Percentiles rank a stretch among this genome's conserved stretches.
These are phyloP conservation scores for Besnoitia besnoiti DNA, from an alignment of 169 alveolate species.

Conservation along the genomic window DNA sequence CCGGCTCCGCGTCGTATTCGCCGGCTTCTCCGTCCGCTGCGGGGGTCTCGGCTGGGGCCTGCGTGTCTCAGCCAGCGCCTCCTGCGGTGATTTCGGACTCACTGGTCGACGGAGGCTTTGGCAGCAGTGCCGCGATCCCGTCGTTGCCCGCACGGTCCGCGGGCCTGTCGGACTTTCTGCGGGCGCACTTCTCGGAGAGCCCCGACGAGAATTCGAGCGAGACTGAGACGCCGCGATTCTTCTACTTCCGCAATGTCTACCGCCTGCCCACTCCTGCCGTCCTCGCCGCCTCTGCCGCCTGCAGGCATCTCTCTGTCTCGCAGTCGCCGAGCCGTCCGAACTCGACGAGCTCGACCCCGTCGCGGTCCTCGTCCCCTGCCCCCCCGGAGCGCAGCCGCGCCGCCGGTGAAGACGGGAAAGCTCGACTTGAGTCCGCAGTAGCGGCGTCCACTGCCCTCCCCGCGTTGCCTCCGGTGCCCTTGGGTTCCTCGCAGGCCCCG, in stretches of 20 bases:
- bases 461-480: too few species aligned
- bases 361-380: constrained; percentile 14
- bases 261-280: not conserved
- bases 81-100: not conserved
- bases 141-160: not conserved
- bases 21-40: not conserved
- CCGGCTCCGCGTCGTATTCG: not conserved
- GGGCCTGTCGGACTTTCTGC: too few species aligned
- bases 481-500: too few species aligned
- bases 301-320: too few species aligned
- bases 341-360: constrained; percentile 2
- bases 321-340: constrained; percentile 3
- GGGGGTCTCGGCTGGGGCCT: not conserved
- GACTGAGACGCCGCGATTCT: constrained; percentile 2
- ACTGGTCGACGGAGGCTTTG: not conserved
- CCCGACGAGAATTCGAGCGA: not conserved
- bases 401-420: not conserved
- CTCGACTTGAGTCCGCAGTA: too few species aligned
- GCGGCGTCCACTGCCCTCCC: too few species aligned
- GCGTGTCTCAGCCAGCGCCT: not conserved
- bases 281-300: not conserved
- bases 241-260: not conserved
- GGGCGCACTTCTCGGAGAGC: not conserved
- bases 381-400: not conserved
- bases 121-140: not conserved